Evolutionary conservation across 371 early-diverging fungal genomes (phyloP).

Genomic region (Mortierella sp.): DNA sequence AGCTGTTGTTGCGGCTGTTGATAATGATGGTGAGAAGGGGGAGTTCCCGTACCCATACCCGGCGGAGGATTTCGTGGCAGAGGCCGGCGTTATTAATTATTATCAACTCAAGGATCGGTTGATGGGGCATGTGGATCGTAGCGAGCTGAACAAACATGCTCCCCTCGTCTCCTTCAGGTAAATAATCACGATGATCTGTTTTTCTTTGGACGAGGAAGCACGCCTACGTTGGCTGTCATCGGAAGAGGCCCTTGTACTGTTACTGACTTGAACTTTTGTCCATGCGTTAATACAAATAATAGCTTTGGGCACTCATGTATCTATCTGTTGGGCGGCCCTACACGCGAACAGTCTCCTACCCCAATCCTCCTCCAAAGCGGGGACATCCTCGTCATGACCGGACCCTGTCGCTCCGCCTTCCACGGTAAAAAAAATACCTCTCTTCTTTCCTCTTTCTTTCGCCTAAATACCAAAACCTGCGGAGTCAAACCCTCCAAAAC

Average conservation of each 20-base stretch:
- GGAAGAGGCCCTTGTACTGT: too few species aligned
- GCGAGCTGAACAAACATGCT: conserved; percentile 91
- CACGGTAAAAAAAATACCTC: conserved; percentile 69
- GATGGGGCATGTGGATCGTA: conserved; percentile 96
- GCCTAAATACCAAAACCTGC: not conserved
- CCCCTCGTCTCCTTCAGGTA: conserved; percentile 90
- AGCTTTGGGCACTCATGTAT: conserved; percentile 87
- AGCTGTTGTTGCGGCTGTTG: conserved; percentile 68
- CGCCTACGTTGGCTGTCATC: too few species aligned
- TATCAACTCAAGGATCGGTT: conserved; percentile 89
- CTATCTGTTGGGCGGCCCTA: conserved; percentile 82
- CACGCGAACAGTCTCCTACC: conserved; percentile 73
- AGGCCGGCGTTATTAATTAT: conserved; percentile 96
- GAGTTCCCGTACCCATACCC: conserved; percentile 38
- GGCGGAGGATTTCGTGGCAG: conserved; percentile 71
- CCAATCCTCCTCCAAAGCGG: conserved; percentile 83
- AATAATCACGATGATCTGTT: too few species aligned
- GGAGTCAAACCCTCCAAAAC: not conserved
- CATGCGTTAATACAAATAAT: not conserved
- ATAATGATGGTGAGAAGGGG: conserved; percentile 58
- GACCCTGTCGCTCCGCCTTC: conserved; percentile 76
- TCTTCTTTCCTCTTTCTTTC: not conserved
- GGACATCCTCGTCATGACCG: conserved; percentile 90
- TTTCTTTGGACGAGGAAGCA: too few species aligned
- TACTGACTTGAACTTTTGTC: too few species aligned